A percentile compares a stretch with the other conserved stretches of the same genome.
phyloP scores from a whole-genome alignment of 129 eudicot genomes.

The Scalesia atractyloides region DNA sequence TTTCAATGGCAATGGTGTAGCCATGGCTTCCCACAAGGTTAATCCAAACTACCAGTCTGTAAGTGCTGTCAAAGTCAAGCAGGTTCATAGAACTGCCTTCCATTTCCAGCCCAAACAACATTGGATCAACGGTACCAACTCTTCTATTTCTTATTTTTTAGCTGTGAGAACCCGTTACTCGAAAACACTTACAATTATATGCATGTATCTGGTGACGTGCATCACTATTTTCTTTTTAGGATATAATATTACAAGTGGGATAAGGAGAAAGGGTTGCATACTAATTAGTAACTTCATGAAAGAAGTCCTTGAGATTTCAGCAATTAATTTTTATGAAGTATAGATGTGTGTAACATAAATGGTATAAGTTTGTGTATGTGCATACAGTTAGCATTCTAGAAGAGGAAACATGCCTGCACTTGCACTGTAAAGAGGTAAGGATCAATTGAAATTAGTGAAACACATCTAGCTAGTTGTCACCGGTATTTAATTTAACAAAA shows the following conservation, averaged over 20 bases:
- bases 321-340: background rate
- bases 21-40: slow-evolving; percentile 55
- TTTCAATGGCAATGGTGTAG: slow-evolving; percentile 34
- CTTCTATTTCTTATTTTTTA: background rate
- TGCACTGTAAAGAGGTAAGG: no score
- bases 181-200: no score
- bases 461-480: no score
- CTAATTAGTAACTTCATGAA: background rate
- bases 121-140: slow-evolving; percentile 74
- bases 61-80: slow-evolving; percentile 17
- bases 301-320: background rate
- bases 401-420: no score
- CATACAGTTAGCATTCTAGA: no score
- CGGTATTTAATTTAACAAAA: no score
- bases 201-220: no score
- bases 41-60: slow-evolving; percentile 24
- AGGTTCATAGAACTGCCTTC: slow-evolving; percentile 51
- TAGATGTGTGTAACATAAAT: no score
- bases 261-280: background rate
- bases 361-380: no score
- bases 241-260: background rate
- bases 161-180: no score
- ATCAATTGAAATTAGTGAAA: no score
- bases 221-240: background rate
- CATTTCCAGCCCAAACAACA: slow-evolving; percentile 71